Conservation (phyloP, 2,329 filamentous ascomycete species). For the Penicillium sp. region DNA sequence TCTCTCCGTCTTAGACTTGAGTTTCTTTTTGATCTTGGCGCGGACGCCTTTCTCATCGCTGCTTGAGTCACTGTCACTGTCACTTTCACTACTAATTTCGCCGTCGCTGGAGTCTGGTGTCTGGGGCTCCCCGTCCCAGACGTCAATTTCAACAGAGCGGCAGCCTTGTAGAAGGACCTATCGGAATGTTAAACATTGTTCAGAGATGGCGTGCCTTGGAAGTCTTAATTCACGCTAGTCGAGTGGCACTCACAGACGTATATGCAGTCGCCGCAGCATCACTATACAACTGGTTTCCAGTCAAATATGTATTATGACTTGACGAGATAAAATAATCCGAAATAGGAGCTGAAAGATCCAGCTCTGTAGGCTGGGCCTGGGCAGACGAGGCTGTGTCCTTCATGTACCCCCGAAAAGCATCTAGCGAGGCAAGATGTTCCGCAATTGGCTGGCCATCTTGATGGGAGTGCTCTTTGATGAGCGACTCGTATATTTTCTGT, state of each 20-base stretch:
- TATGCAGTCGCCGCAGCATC: slow-evolving; percentile 74
- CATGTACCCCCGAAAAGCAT: slow-evolving; percentile 48
- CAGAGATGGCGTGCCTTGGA: not conserved
- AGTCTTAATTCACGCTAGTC: not conserved
- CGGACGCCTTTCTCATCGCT: slow-evolving; percentile 17
- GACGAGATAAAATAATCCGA: slow-evolving; percentile 92
- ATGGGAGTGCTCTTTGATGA: slow-evolving; percentile 17
- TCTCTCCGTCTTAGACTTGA: slow-evolving; percentile 1
- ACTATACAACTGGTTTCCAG: slow-evolving; percentile 77
- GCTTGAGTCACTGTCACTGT: slow-evolving; percentile 20
- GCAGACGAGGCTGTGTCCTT: slow-evolving; percentile 44
- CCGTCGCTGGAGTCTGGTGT: slow-evolving; percentile 29
- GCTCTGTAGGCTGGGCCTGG: slow-evolving; percentile 36
- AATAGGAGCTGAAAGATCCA: slow-evolving; percentile 63
- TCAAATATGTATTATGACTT: slow-evolving; percentile 90
- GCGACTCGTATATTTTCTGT: slow-evolving; percentile 31
- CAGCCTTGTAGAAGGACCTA: slow-evolving; percentile 71
- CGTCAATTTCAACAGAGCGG: slow-evolving; percentile 89
- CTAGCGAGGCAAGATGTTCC: slow-evolving; percentile 32
- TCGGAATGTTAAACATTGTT: not conserved
- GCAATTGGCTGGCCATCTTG: not conserved
- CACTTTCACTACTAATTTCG: slow-evolving; percentile 34
- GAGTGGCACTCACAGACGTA: slow-evolving; percentile 54
- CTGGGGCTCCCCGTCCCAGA: slow-evolving; percentile 70
- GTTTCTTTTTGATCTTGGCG: slow-evolving; percentile 20